Evolutionary conservation across 768 basidiomycete species (phyloP).

Genomic region (Leccinum broughii): DNA sequence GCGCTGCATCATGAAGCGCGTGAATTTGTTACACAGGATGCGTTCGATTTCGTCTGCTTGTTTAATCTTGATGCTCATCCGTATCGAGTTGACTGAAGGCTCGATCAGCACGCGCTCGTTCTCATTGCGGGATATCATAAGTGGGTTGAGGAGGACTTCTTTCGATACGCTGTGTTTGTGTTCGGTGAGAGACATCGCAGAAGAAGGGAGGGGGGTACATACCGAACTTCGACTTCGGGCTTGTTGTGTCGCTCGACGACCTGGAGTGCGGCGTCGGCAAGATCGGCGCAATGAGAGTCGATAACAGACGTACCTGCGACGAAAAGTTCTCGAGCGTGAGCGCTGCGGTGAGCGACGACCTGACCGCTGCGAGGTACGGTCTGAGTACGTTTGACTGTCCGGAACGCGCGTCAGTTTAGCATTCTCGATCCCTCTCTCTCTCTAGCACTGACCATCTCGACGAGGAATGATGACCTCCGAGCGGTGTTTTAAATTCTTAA

Average conservation of each 20-base stretch:
- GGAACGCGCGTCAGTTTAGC: constrained; percentile 11
- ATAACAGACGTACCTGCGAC: constrained; percentile 55
- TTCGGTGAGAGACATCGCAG: constrained; percentile 5
- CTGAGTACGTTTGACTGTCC: constrained; percentile 89
- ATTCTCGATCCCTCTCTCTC: not conserved
- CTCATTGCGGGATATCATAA: constrained; percentile 95
- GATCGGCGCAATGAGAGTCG: not conserved
- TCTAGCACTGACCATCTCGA: constrained; percentile 50
- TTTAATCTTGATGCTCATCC: constrained; percentile 97
- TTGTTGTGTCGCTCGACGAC: constrained; percentile 97
- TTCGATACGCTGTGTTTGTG: constrained; percentile 69
- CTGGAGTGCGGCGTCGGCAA: constrained; percentile 38
- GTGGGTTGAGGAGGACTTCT: constrained; percentile 91
- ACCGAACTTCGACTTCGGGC: constrained; percentile 92
- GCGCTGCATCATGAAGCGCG: constrained; percentile 98
- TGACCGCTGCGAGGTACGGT: constrained; percentile 94
- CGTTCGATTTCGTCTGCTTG: constrained; percentile 99
- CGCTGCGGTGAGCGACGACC: constrained; percentile 96
- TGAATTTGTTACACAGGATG: constrained; percentile 97
- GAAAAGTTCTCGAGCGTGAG: constrained; percentile 97
- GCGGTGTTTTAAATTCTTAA: constrained; percentile 49
- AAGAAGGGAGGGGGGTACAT: constrained; percentile 22
- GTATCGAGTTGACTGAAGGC: constrained; percentile 95
- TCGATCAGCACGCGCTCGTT: constrained; percentile 97
- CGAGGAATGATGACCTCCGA: constrained; percentile 8